phyloP scores from a whole-genome alignment of 306 rosid genomes.

The Glycine soja region DNA sequence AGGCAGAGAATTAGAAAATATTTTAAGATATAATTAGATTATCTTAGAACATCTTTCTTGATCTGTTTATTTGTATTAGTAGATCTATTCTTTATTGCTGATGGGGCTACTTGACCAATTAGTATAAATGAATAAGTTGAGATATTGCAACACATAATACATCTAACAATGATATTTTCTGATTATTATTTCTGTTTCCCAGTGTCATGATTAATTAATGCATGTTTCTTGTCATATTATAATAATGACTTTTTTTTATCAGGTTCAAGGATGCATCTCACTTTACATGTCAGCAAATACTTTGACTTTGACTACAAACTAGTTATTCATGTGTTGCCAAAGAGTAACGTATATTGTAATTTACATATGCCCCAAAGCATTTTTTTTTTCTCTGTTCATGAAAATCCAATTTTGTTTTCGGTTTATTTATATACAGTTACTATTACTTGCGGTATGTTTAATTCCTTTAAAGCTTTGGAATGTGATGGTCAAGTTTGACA shows the following conservation, averaged over 20 bases:
- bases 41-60: too few relatives aligned
- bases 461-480: background rate
- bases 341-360: background rate
- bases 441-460: background rate
- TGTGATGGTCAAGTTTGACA: background rate
- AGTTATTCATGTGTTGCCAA: background rate
- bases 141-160: too few relatives aligned
- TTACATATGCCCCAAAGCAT: background rate
- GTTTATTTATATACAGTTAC: background rate
- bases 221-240: background rate
- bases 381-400: background rate
- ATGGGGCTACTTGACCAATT: too few relatives aligned
- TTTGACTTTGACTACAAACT: slow-evolving; percentile 51
- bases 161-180: too few relatives aligned
- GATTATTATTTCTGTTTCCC: too few relatives aligned
- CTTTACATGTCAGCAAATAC: slow-evolving; percentile 73
- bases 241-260: slow-evolving; percentile 42
- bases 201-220: background rate
- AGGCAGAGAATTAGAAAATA: too few relatives aligned
- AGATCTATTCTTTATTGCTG: too few relatives aligned
- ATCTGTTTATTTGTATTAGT: too few relatives aligned
- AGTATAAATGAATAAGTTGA: too few relatives aligned
- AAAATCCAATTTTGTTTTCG: background rate
- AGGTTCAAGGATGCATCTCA: slow-evolving; percentile 80
- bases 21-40: too few relatives aligned